Percentiles rank a stretch among this genome's conserved stretches.
These are phyloP conservation scores for Bretziella fagacearum DNA, from an alignment of 2,329 filamentous ascomycete species.

Conservation along the genomic window DNA sequence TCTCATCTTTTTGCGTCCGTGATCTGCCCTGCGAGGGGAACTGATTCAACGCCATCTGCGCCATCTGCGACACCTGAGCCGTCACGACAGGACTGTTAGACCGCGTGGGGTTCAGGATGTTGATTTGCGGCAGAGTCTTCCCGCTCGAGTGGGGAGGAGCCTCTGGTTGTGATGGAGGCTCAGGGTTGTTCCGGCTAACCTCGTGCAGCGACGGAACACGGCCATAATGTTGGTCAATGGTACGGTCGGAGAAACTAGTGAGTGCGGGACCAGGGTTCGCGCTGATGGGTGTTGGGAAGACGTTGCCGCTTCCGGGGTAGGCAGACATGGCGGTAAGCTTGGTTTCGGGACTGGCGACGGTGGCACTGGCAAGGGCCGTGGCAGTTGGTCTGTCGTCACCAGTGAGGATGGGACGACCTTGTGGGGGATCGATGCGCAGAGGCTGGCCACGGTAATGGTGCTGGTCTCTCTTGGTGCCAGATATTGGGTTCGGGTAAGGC, in stretches of 20 bases:
- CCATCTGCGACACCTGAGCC: constrained; percentile 22
- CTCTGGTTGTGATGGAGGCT: constrained; percentile 22
- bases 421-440: constrained; percentile 45
- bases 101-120: constrained; percentile 33
- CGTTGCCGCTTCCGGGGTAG: constrained; percentile 30
- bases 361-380: constrained; percentile 41
- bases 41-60: constrained; percentile 39
- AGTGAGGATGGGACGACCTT: constrained; percentile 34
- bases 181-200: constrained; percentile 36
- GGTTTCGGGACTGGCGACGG: constrained; percentile 40
- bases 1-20: constrained; percentile 70
- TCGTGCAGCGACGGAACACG: constrained; percentile 46
- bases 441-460: constrained; percentile 44
- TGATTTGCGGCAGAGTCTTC: constrained; percentile 38
- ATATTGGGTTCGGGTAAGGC: constrained; percentile 23
- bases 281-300: constrained; percentile 46
- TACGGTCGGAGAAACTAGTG: constrained; percentile 29
- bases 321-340: constrained; percentile 44
- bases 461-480: constrained; percentile 34
- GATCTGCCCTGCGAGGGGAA: constrained; percentile 23
- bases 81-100: constrained; percentile 31
- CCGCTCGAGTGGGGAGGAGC: constrained; percentile 15
- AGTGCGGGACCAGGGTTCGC: constrained; percentile 30
- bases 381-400: constrained; percentile 44
- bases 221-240: constrained; percentile 41